A percentile compares a stretch with the other conserved stretches of the same genome.
Evolutionary conservation across 2,329 filamentous ascomycete genomes (phyloP).

Genomic region (Apiospora arundinis): DNA sequence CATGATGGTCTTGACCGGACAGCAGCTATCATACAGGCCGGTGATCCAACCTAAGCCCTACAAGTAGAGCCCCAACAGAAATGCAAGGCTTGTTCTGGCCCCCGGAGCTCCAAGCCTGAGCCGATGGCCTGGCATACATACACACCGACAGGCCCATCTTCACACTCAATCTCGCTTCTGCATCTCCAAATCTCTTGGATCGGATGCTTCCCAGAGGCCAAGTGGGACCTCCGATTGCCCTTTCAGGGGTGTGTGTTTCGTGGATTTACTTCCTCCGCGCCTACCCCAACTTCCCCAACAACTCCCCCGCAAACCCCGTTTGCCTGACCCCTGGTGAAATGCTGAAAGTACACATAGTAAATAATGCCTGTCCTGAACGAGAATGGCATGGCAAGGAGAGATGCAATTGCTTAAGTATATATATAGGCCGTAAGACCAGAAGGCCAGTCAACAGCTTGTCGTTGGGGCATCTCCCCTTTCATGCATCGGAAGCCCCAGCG

Average conservation of each 20-base stretch:
- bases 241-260: constrained; percentile 20
- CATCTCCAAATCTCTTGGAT: not conserved
- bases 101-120: too few species aligned
- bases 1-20: too few species aligned
- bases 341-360: not conserved
- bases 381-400: not conserved
- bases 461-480: not conserved
- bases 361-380: not conserved
- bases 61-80: too few species aligned
- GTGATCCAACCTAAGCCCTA: too few species aligned
- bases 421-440: not conserved
- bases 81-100: too few species aligned
- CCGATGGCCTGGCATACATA: too few species aligned
- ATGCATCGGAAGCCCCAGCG: too few species aligned
- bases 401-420: not conserved
- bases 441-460: not conserved
- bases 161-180: not conserved
- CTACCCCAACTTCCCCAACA: constrained; percentile 16
- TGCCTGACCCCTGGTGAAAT: not conserved
- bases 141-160: too few species aligned
- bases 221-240: not conserved
- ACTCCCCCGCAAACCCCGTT: constrained; percentile 20
- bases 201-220: not conserved
- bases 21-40: too few species aligned
- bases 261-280: constrained; percentile 24